Percentiles rank a stretch among this genome's conserved stretches.
Conservation (phyloP, 495 filamentous ascomycete genomes). For the Aspergillus nanangensis region DNA sequence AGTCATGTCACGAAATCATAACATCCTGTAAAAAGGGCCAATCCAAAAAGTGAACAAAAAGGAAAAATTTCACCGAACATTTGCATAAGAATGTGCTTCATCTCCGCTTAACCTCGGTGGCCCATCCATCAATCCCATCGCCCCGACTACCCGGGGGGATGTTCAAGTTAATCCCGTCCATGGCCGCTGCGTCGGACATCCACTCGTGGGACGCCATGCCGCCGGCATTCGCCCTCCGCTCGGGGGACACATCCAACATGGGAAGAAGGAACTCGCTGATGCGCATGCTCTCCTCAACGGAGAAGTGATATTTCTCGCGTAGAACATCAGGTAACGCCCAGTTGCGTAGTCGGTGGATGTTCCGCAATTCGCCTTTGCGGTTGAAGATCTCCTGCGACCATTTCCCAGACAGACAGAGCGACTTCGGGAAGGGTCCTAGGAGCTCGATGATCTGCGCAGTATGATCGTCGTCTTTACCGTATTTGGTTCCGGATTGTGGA, state of each 20-base stretch:
- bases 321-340: conserved; percentile 95
- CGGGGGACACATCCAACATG: conserved; percentile 87
- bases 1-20: conserved; percentile 17
- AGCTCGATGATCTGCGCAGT: conserved; percentile 99
- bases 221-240: conserved; percentile 87
- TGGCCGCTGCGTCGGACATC: conserved; percentile 77
- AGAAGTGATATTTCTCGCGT: conserved; percentile 95
- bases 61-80: conserved; percentile 8
- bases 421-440: conserved; percentile 87
- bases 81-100: conserved; percentile 23
- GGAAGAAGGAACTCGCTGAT: conserved; percentile 85
- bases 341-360: conserved; percentile 94
- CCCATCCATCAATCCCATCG: conserved; percentile 96
- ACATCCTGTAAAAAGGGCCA: conserved; percentile 16
- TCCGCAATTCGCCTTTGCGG: conserved; percentile 92
- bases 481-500: conserved; percentile 97
- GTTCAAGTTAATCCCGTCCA: conserved; percentile 72
- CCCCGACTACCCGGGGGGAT: conserved; percentile 76
- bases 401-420: conserved; percentile 83
- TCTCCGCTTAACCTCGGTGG: conserved; percentile 82
- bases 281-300: conserved; percentile 65
- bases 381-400: conserved; percentile 99
- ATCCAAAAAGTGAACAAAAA: conserved; percentile 8
- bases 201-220: conserved; percentile 86
- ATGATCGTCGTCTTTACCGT: conserved; percentile 99